A percentile compares a stretch with the other conserved stretches of the same genome.
Conservation (phyloP, 306 rosid genomes). For the Glycine soja region DNA sequence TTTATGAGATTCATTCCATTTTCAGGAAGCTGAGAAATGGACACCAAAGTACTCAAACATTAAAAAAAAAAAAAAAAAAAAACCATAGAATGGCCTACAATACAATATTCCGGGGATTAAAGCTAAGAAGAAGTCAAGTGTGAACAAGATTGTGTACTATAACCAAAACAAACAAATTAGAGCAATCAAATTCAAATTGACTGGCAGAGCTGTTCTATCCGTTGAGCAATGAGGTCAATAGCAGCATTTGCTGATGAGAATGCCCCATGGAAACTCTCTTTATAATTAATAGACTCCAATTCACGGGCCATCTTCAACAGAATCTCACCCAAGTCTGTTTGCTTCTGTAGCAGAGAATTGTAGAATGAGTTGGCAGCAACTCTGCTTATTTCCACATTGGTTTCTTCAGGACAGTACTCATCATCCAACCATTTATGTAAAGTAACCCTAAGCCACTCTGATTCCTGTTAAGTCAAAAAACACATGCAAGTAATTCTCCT, state of each 20-base stretch:
- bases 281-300: slow-evolving; percentile 77
- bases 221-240: slow-evolving; percentile 72
- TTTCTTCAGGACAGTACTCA: slow-evolving; percentile 92
- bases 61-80: neutral
- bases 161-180: too few relatives aligned
- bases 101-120: neutral
- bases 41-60: neutral
- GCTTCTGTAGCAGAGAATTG: slow-evolving; percentile 65
- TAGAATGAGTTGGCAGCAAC: slow-evolving; percentile 85
- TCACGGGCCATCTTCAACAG: slow-evolving; percentile 77
- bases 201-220: slow-evolving; percentile 53
- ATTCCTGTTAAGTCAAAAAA: slow-evolving; percentile 59
- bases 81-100: neutral
- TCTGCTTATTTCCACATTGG: slow-evolving; percentile 87
- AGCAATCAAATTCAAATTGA: neutral
- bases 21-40: neutral
- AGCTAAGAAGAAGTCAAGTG: neutral
- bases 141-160: too few relatives aligned
- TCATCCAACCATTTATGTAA: slow-evolving; percentile 94
- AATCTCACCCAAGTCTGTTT: slow-evolving; percentile 81
- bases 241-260: slow-evolving; percentile 98
- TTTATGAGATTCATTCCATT: neutral
- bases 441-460: slow-evolving; percentile 89
- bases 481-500: neutral
- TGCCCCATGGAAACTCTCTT: slow-evolving; percentile 96